Conservation (phyloP, 495 filamentous ascomycete species). For the Xylaria grammica region DNA sequence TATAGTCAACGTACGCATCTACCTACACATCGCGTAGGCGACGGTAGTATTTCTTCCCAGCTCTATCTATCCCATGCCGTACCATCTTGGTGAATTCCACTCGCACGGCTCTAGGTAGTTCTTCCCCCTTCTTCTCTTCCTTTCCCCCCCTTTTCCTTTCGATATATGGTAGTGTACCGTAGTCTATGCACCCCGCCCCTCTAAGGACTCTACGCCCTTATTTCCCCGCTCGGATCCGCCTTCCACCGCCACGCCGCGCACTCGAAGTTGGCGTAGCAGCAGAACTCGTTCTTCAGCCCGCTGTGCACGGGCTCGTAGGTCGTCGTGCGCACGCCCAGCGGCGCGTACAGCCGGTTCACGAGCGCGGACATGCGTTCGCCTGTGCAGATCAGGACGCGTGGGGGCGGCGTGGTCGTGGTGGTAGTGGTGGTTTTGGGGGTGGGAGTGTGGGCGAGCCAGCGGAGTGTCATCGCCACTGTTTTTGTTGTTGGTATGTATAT, state of each 20-base stretch:
- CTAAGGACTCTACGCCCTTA: background rate
- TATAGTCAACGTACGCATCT: too few relatives aligned
- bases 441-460: conserved; percentile 57
- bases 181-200: too few relatives aligned
- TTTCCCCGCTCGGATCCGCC: background rate
- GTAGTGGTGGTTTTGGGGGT: background rate
- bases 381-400: conserved; percentile 67
- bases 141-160: background rate
- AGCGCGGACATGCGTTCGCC: conserved; percentile 70
- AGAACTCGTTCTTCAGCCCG: conserved; percentile 77
- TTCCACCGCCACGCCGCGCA: conserved; percentile 59
- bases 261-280: conserved; percentile 78
- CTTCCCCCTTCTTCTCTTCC: conserved; percentile 1
- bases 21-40: too few relatives aligned
- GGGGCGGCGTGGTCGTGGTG: background rate
- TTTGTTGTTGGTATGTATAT: background rate
- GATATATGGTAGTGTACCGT: too few relatives aligned
- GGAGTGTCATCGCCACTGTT: conserved; percentile 71
- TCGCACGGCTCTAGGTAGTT: too few relatives aligned
- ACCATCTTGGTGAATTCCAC: background rate
- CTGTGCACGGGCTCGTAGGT: conserved; percentile 68
- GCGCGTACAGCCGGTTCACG: conserved; percentile 56
- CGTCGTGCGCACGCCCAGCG: conserved; percentile 59
- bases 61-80: background rate
- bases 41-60: too few relatives aligned